Percentiles rank a stretch among this genome's conserved stretches.
phyloP scores from a whole-genome alignment of 1,284 basidiomycete genomes.

The Microbotryum intermedium region DNA sequence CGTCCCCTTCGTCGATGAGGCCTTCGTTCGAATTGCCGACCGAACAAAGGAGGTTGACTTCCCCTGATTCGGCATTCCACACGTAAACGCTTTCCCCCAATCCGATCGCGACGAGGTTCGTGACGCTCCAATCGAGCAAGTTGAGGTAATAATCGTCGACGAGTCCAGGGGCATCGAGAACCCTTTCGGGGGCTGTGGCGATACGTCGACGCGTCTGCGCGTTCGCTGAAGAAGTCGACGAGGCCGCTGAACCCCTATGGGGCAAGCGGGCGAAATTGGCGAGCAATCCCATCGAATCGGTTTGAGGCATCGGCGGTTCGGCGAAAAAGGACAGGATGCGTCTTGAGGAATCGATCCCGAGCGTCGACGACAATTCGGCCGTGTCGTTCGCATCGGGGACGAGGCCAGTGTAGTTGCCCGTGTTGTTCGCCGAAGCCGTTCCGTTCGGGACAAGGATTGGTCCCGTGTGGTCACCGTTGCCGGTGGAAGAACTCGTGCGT shows the following conservation, averaged over 20 bases:
- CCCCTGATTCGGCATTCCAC: conserved; percentile 86
- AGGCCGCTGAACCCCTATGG: conserved; percentile 34
- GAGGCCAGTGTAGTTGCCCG: not conserved
- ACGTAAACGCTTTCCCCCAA: conserved; percentile 74
- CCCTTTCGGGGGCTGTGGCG: conserved; percentile 73
- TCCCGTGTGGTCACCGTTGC: conserved; percentile 28
- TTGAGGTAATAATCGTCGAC: conserved; percentile 97
- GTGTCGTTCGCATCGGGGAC: conserved; percentile 22
- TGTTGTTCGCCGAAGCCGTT: not conserved
- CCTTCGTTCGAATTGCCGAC: conserved; percentile 34
- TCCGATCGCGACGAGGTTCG: conserved; percentile 80
- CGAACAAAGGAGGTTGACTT: conserved; percentile 58
- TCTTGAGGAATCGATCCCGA: conserved; percentile 39
- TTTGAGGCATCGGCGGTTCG: conserved; percentile 39
- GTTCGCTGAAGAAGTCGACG: conserved; percentile 52
- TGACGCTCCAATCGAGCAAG: conserved; percentile 76
- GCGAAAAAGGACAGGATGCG: conserved; percentile 43
- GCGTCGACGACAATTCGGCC: conserved; percentile 31
- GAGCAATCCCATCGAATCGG: conserved; percentile 32
- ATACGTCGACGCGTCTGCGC: conserved; percentile 66
- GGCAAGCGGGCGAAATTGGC: conserved; percentile 37
- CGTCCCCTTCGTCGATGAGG: conserved; percentile 44
- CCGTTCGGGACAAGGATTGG: conserved; percentile 22
- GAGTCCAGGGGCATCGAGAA: conserved; percentile 90
- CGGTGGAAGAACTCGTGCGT: conserved; percentile 4